These are phyloP conservation scores for Paxillus involutus DNA, from an alignment of 768 basidiomycete genomes.

Conservation along the genomic window DNA sequence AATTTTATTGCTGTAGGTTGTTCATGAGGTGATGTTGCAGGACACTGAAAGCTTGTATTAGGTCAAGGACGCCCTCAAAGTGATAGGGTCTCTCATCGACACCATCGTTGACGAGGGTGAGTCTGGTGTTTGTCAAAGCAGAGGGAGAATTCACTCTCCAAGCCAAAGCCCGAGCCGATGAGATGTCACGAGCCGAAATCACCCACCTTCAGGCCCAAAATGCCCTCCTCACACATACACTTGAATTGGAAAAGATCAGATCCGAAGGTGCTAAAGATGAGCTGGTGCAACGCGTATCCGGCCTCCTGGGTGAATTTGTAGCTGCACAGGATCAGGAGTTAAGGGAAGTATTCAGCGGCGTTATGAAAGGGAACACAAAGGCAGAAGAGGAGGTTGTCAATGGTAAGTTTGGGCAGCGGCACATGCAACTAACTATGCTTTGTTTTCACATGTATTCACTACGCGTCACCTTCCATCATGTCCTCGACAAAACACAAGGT, in stretches of 20 bases:
- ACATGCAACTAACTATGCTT: constrained; percentile 38
- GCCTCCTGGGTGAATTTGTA: constrained; percentile 69
- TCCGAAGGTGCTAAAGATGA: constrained; percentile 71
- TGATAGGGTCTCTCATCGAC: constrained; percentile 61
- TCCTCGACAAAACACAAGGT: too few relatives aligned
- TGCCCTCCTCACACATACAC: constrained; percentile 52
- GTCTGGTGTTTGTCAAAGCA: constrained; percentile 50
- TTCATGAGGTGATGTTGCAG: background rate
- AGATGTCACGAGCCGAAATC: constrained; percentile 52
- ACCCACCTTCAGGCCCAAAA: constrained; percentile 71
- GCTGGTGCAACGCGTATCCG: constrained; percentile 72
- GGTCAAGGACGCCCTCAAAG: constrained; percentile 58
- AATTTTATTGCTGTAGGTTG: constrained; percentile 46
- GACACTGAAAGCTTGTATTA: constrained; percentile 20
- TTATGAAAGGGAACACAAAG: constrained; percentile 56
- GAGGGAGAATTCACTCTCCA: constrained; percentile 54
- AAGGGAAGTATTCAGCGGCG: constrained; percentile 50
- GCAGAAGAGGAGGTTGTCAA: constrained; percentile 54
- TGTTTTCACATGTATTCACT: background rate
- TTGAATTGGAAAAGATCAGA: constrained; percentile 66
- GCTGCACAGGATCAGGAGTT: constrained; percentile 66
- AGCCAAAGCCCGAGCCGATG: constrained; percentile 47
- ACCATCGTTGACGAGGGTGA: constrained; percentile 58
- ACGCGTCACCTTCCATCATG: constrained; percentile 5
- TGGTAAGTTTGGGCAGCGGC: constrained; percentile 46